Evolutionary conservation across 2,329 filamentous ascomycete species (phyloP), one percentile per base, ranked within the genome.

Genomic region (Aspergillus japonicus): DNA sequence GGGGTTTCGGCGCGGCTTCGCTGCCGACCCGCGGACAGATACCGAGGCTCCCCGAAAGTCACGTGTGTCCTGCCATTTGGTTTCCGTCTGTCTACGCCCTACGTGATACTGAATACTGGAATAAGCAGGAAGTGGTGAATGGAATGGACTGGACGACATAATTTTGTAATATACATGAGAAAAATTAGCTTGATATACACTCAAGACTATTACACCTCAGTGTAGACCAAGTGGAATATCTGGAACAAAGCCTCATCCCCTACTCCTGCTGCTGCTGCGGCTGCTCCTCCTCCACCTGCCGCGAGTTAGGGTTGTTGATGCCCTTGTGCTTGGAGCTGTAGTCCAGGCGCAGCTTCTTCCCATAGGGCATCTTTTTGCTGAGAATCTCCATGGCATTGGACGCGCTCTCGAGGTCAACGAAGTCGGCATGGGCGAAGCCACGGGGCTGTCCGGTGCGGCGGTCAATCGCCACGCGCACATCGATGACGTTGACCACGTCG

Each of bases 381-480:
- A 96, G 78, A 14, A 80, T 65, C 57, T 86, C 83, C 68, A 79
- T 79, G 0, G 85, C 92, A 62, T 78, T 79, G 57, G 77, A 69
- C n/a, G 91, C 90, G 62, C 85, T 86, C 63, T 87, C 83, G 44
- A 87, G 72, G 67, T 90, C 85, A 48, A 83, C 70, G 74, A 96
- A 96, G 71, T 96, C 91, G 52, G 88, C 89, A 73, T 96, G 92
- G 21, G 89, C 90, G 73, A 95, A 96, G 62, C 92, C 92, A 73
- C 90, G 84, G 42, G 90, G 89, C 77, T 90, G 88, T 50, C 92
- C 92, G 6, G 90, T 92, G 64, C 87, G 83, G 68, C 90, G 85
- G 77, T 96, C 91, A 68, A 95, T 89, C 54, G 92, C 89, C 58
- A 96, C 88, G 62, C 92, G 87, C 51, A 96, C 87, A 69, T 93